Evolutionary conservation across 2,329 filamentous ascomycete genomes (phyloP), one percentile per base, ranked within the genome.

Genomic region (Cytospora schulzeri): DNA sequence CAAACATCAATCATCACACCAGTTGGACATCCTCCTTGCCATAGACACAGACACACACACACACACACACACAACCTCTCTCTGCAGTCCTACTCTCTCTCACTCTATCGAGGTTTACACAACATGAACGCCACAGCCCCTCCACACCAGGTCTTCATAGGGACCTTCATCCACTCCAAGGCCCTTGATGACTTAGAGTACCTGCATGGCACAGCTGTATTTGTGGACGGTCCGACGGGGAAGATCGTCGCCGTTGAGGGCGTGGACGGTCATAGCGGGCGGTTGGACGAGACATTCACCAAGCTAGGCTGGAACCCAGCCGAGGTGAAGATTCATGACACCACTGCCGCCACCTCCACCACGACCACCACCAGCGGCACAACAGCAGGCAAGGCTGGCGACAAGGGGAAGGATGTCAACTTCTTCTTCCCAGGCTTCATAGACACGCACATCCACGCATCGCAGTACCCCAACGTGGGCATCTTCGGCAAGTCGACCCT

Each of bases 401-500:
- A 11, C 41, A 11, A 45, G 41, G 72, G 72, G 55, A 71, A 75
- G 52, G 78, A 80, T 4, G 83, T 83, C 14, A 84, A 90, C 62
- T 94, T 94, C 78, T 93, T 92, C 80, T 94, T 95, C 71, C 91
- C 91, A 0, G 91, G 91, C 7, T 93, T 94, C 73, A 88, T 95
- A 66, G 94, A 99, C 76, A 97, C 95, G 0, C 95, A 99, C 75
- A 91, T 97, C 64, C 95, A 99, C 75, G 95, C 95, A 11, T 86
- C 93, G 0, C 95, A 99, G 79, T 97, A 97, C 72, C 93, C 94
- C 64, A 99, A 99, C 73, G 87, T 88, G 1, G 95, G 95, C 65
- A 89, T 99, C 68, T 98, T 98, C 74, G 95, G 95, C 72, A 95
- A 93, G 69, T 90, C 91, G 0, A 97, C 94, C 0, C 88, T 99